phyloP scores from a whole-genome alignment of 495 filamentous ascomycete genomes.

The Aspergillus conjunctus region DNA sequence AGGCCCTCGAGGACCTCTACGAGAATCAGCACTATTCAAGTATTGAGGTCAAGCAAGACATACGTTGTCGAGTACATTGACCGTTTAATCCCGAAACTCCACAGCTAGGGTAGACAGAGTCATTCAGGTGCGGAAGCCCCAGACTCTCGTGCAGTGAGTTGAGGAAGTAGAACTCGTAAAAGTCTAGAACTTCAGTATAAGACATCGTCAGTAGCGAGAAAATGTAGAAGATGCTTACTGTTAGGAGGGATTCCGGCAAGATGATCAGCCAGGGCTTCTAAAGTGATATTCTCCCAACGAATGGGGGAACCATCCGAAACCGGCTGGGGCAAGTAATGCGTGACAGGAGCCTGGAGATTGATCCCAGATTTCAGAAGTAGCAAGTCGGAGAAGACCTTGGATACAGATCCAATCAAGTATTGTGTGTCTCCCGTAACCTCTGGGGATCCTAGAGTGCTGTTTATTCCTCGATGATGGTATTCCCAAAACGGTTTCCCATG shows the following conservation, averaged over 20 bases:
- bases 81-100: conserved; percentile 18
- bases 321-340: conserved; percentile 20
- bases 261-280: conserved; percentile 21
- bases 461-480: conserved; percentile 24
- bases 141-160: conserved; percentile 19
- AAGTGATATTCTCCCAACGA: conserved; percentile 20
- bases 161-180: conserved; percentile 21
- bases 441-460: conserved; percentile 6
- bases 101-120: conserved; percentile 19
- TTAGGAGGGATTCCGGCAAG: conserved; percentile 23
- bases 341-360: conserved; percentile 17
- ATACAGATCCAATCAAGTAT: conserved; percentile 25
- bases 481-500: conserved; percentile 19
- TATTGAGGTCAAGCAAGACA: neutral
- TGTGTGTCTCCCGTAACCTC: conserved; percentile 17
- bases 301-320: conserved; percentile 5
- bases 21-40: neutral
- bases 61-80: conserved; percentile 17
- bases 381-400: conserved; percentile 23
- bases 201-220: neutral
- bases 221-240: conserved; percentile 1
- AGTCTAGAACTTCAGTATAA: neutral
- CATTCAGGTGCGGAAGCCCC: conserved; percentile 16
- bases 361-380: conserved; percentile 22
- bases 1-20: conserved; percentile 19